Evolutionary conservation across 352 stramenopile genomes (phyloP).

Genomic region (Aphanomyces invadans): DNA sequence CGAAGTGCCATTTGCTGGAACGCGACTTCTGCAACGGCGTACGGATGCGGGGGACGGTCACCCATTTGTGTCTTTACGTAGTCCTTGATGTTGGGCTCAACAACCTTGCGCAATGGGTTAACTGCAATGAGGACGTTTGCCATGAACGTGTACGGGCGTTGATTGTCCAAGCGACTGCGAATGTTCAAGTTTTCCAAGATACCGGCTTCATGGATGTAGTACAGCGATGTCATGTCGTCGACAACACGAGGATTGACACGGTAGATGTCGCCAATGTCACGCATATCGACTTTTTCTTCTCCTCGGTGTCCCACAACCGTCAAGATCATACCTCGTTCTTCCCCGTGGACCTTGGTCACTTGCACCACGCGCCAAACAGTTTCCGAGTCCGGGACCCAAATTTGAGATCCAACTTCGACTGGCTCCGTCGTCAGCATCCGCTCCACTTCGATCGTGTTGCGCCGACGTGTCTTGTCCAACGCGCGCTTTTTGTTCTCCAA

Average conservation of each 20-base stretch:
- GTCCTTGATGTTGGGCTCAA: constrained; percentile 70
- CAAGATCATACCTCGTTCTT: constrained; percentile 57
- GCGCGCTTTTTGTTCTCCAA: constrained; percentile 77
- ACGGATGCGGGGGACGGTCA: constrained; percentile 71
- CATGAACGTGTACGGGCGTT: constrained; percentile 91
- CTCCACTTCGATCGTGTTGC: constrained; percentile 65
- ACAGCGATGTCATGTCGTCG: constrained; percentile 92
- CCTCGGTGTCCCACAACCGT: constrained; percentile 64
- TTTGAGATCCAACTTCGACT: constrained; percentile 68
- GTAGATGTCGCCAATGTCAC: constrained; percentile 79
- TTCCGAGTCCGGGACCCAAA: constrained; percentile 81
- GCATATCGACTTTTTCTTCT: constrained; percentile 63
- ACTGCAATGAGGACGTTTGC: constrained; percentile 89
- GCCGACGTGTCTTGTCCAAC: constrained; percentile 44
- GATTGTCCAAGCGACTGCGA: constrained; percentile 80
- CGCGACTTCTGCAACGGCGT: constrained; percentile 77
- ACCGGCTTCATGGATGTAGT: constrained; percentile 91
- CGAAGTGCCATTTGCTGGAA: constrained; percentile 85
- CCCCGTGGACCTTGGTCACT: constrained; percentile 53
- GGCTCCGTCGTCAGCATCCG: constrained; percentile 54
- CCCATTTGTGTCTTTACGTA: constrained; percentile 83
- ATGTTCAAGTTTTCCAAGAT: constrained; percentile 94
- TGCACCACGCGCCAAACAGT: constrained; percentile 78
- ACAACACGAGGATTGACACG: constrained; percentile 79
- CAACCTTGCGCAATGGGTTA: constrained; percentile 81